Conservation (phyloP, 2,329 filamentous ascomycete genomes). For the Hansfordia pulvinata region DNA sequence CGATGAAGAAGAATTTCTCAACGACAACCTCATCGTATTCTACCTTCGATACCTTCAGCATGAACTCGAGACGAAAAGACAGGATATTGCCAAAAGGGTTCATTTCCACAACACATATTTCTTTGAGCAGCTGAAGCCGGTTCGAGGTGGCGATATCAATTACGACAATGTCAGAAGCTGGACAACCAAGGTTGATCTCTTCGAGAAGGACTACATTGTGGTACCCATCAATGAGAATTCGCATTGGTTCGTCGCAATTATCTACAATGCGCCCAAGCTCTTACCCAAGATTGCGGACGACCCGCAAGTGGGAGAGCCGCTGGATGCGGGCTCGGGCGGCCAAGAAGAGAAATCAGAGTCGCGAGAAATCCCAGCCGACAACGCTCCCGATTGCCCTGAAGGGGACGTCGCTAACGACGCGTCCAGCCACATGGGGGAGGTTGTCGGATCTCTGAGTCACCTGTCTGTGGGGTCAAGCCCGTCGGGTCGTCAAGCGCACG, state of each 20-base stretch:
- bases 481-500: too few relatives aligned
- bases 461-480: too few relatives aligned
- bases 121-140: constrained; percentile 61
- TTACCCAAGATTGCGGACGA: too few relatives aligned
- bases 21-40: constrained; percentile 85
- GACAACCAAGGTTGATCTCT: constrained; percentile 76
- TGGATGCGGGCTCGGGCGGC: neutral
- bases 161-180: constrained; percentile 77
- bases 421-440: too few relatives aligned
- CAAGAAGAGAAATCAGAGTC: neutral
- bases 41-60: constrained; percentile 66
- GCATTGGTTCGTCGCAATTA: constrained; percentile 94
- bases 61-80: constrained; percentile 37
- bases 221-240: constrained; percentile 78
- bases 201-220: constrained; percentile 76
- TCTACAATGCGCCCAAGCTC: constrained; percentile 71
- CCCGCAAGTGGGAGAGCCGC: neutral
- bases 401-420: too few relatives aligned
- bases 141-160: constrained; percentile 49
- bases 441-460: too few relatives aligned
- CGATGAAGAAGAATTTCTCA: constrained; percentile 75
- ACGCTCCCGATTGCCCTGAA: too few relatives aligned
- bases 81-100: constrained; percentile 47
- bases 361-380: neutral
- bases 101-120: constrained; percentile 94